phyloP scores from a whole-genome alignment of 768 basidiomycete genomes.

The Boletus bicolor region DNA sequence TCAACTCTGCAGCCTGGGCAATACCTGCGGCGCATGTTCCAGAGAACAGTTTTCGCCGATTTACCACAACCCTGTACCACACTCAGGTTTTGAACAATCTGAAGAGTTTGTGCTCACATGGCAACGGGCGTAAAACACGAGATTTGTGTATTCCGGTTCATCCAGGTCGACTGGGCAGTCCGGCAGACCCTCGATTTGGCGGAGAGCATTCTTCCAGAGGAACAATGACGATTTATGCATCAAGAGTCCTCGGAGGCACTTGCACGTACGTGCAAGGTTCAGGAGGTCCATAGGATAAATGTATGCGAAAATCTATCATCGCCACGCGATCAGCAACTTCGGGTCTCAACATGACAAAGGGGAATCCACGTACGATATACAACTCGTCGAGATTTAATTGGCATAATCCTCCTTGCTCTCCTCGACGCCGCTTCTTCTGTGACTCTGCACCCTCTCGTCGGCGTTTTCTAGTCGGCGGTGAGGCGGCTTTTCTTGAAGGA shows the following conservation, averaged over 20 bases:
- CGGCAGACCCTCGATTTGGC: constrained; percentile 38
- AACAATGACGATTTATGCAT: constrained; percentile 30
- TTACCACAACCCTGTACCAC: constrained; percentile 11
- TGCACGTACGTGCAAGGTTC: constrained; percentile 42
- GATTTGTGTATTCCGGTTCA: constrained; percentile 44
- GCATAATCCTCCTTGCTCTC: constrained; percentile 4
- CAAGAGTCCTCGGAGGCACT: constrained; percentile 37
- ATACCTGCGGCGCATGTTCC: constrained; percentile 20
- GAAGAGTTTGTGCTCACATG: constrained; percentile 8
- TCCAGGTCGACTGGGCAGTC: constrained; percentile 42
- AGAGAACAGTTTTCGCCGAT: constrained; percentile 6
- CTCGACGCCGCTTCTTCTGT: constrained; percentile 10
- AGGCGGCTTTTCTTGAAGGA: not conserved
- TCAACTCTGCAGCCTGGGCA: constrained; percentile 10
- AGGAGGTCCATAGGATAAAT: constrained; percentile 34
- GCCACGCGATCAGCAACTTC: not conserved
- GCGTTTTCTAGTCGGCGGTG: constrained; percentile 1
- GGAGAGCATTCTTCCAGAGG: constrained; percentile 28
- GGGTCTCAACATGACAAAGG: not conserved
- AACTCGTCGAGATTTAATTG: constrained; percentile 23
- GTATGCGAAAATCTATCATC: constrained; percentile 37
- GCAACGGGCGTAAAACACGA: constrained; percentile 35
- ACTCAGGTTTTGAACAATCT: not conserved
- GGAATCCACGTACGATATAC: constrained; percentile 13
- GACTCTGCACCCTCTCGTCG: not conserved